Evolutionary conservation across 2,329 filamentous ascomycete genomes (phyloP), one percentile per base, ranked within the genome.

Genomic region (Tothia fuscella): DNA sequence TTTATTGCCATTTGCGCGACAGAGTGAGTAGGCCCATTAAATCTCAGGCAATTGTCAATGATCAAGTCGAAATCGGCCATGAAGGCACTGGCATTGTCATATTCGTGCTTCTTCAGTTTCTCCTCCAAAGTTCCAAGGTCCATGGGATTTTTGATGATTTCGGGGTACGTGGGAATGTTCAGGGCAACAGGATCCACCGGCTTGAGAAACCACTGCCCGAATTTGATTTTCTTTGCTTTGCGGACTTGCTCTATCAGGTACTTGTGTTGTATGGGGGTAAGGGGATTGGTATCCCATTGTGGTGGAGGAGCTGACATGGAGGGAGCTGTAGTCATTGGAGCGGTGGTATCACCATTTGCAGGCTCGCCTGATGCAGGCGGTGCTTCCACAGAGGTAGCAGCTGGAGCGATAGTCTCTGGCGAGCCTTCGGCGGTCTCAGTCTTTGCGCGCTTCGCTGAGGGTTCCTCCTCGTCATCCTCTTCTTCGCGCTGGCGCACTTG

Each of bases 161-260:
- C 66, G 48, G 82, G 83, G 48, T 86, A 82, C 2, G 76, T 78
- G 42, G 84, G 86, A 30, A 96, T 76, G 21, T 66, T 69, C 30
- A 94, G 72, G 60, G 82, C 84, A 19, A 89, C 65, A 29, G 72
- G 74, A 56, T 84, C 73, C 6, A 96, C 91, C 0, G 91, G 80
- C 31, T 78, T 72, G 48, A 76, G 72, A 65, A 94, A 96, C 42
- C 80, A 74, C 5, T 65, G 63, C 2, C 89, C 84, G 46, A 80
- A 76, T 57, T 89, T 86, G 35, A 85, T 88, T 62, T 93, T 91
- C 65, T 93, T 93, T 43, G 89, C 70, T 40, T 80, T 78, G 24
- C 77, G 80, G 39, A 89, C 64, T 24, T 79, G 70, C 47, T 77
- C 75, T 25, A 79, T 63, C 32, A 83, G 67, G 50, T 77, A 78